phyloP scores from a whole-genome alignment of 768 basidiomycete species.

The Tricholoma terreum region DNA sequence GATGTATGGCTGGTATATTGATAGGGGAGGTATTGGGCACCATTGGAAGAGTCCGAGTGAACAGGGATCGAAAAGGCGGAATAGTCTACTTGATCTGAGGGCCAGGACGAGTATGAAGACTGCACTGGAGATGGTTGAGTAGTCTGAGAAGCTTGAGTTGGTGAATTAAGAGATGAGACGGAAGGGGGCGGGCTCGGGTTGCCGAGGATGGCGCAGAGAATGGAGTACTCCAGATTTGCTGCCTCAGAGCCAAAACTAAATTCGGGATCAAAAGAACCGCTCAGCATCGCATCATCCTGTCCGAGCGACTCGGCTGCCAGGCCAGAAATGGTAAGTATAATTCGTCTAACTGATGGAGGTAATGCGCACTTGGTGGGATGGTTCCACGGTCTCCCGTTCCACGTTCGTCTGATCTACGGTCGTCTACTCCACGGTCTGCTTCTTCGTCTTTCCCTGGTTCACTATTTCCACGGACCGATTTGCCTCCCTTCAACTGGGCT shows the following conservation, averaged over 20 bases:
- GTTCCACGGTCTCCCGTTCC: constrained; percentile 7
- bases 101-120: constrained; percentile 40
- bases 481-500: constrained; percentile 51
- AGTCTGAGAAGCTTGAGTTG: constrained; percentile 18
- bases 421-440: not conserved
- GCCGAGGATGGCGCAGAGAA: constrained; percentile 87
- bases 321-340: constrained; percentile 12
- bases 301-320: constrained; percentile 47
- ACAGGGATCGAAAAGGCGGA: constrained; percentile 30
- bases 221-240: constrained; percentile 92
- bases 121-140: constrained; percentile 7
- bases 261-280: constrained; percentile 57
- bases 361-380: constrained; percentile 33
- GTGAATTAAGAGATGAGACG: constrained; percentile 39
- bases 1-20: constrained; percentile 33
- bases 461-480: constrained; percentile 39
- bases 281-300: constrained; percentile 58
- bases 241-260: constrained; percentile 83
- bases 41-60: constrained; percentile 32
- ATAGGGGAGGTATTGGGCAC: constrained; percentile 45
- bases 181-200: constrained; percentile 60
- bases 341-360: not conserved
- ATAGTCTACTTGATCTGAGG: constrained; percentile 40
- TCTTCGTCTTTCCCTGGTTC: constrained; percentile 10
- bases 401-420: not conserved